Evolutionary conservation across 2,329 filamentous ascomycete genomes (phyloP), one percentile per base, ranked within the genome.

Genomic region (Calonectria pseudoturangicola): DNA sequence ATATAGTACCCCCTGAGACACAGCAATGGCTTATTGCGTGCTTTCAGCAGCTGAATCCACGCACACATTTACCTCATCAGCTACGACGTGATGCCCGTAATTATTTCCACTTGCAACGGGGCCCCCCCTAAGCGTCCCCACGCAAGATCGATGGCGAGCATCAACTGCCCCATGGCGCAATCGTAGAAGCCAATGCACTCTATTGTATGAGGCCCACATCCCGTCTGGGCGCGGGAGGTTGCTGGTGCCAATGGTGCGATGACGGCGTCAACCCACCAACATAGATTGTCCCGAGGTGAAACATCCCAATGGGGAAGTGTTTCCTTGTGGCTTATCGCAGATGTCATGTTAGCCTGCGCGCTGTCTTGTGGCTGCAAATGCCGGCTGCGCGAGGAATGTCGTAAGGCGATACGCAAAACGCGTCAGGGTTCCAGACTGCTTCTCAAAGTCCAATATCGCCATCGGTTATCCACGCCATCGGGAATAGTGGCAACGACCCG

Each of bases 261-360:
- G 54, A 10, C 21, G 21, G 30, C 54, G n/a, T 36, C 54, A 60
- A 60, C 41, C 21, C 21, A 21, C n/a, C 33, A 10, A 41, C 30
- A 58, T 36, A 27, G n/a, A 18, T 39, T 18, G 54, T 36, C 39
- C 21, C 54, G 54, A 41, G 54, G 54, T 41, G 54, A 60, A 60
- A 60, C 54, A 60, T 60, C 33, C 54, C 54, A 27, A 41, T 41
- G 36, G 54, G 54, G 33, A 60, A 60, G 54, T 28, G 5, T 41
- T 60, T 60, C 54, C 54, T 27, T 16, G 54, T 60, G 54, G 54
- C 54, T 27, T 39, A 39, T 60, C 54, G 54, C 54, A 60, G 54
- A 60, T 60, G 54, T 60, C 54, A 60, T 60, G 54, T 60, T 41
- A 60, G 36, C 21, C 21, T 28, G 33, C 4, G 10, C 15, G 30